These are phyloP conservation scores for Stromatinia cepivora DNA, from an alignment of 2,329 filamentous ascomycete species.

Conservation along the genomic window DNA sequence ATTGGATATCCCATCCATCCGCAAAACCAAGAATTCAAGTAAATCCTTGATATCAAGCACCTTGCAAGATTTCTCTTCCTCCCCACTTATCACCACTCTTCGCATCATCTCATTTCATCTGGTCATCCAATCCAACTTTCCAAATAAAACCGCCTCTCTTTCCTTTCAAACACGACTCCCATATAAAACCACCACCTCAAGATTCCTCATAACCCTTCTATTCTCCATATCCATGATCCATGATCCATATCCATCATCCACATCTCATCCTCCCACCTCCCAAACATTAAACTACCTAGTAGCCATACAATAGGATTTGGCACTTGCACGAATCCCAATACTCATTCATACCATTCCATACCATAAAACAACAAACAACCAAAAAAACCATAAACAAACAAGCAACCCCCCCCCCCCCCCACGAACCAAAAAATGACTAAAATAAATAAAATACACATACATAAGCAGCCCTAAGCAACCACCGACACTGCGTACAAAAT, in stretches of 20 bases:
- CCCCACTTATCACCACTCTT: too few species aligned
- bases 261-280: too few species aligned
- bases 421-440: neutral
- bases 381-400: neutral
- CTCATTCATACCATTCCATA: neutral
- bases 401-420: too few species aligned
- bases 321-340: neutral
- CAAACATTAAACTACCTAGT: neutral
- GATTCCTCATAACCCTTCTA: neutral
- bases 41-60: neutral
- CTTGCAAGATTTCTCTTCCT: neutral
- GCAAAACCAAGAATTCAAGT: neutral
- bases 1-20: neutral
- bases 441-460: conserved; percentile 49
- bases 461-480: conserved; percentile 82
- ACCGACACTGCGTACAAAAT: conserved; percentile 92
- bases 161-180: neutral
- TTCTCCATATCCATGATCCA: too few species aligned
- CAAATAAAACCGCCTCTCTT: neutral
- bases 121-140: neutral
- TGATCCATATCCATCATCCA: neutral
- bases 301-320: neutral
- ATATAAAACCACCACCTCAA: neutral
- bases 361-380: neutral
- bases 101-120: neutral